Conservation (phyloP, 2,329 filamentous ascomycete genomes). For the Lasiodiplodia citricola region DNA sequence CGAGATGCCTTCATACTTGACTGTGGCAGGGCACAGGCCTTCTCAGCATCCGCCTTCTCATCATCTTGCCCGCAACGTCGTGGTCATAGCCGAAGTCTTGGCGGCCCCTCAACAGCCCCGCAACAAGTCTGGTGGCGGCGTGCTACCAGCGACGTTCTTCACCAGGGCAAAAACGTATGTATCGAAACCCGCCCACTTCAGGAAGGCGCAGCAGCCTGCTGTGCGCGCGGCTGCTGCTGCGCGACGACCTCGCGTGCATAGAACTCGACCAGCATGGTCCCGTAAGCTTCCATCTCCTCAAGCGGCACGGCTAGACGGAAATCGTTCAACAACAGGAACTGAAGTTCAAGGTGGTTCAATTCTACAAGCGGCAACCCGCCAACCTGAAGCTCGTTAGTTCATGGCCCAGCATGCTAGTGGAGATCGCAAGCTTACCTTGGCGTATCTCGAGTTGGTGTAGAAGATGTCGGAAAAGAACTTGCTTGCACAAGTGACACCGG, state of each 20-base stretch:
- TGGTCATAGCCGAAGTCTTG: background rate
- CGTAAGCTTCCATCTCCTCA: conserved; percentile 95
- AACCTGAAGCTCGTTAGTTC: conserved; percentile 64
- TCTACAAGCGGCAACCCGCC: conserved; percentile 90
- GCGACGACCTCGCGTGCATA: conserved; percentile 89
- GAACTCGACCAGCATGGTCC: conserved; percentile 98
- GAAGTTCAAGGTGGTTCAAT: conserved; percentile 93
- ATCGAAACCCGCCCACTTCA: conserved; percentile 5
- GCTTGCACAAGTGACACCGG: conserved; percentile 96
- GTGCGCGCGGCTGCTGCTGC: conserved; percentile 37
- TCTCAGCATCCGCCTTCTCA: background rate
- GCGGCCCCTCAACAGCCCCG: background rate
- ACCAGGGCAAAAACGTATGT: conserved; percentile 6
- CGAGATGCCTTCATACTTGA: conserved; percentile 3
- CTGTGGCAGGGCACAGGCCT: background rate
- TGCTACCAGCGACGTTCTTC: background rate
- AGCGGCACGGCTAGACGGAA: conserved; percentile 92
- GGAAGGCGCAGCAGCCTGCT: background rate
- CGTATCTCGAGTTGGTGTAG: conserved; percentile 98
- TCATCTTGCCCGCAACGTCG: background rate
- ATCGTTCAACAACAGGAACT: conserved; percentile 94
- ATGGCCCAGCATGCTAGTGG: background rate
- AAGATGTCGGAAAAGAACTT: conserved; percentile 99
- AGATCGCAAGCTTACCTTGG: conserved; percentile 72
- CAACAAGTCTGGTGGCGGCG: background rate